Conservation (phyloP, 164 flowering plant genomes). For the Echeveria elegans region DNA sequence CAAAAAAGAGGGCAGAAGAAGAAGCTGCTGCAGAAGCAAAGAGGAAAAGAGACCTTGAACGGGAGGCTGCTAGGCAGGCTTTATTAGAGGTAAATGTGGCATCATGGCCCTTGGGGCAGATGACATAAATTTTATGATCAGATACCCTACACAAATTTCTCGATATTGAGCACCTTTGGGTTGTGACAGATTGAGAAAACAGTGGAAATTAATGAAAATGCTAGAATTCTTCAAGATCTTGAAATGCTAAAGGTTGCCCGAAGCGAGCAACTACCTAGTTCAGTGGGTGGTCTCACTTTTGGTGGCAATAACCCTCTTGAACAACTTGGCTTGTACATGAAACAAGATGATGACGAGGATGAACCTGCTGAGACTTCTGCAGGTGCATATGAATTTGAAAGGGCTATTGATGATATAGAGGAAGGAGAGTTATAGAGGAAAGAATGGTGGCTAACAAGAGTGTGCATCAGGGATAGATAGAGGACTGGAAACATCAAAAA, state of each 20-base stretch:
- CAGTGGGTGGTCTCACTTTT: constrained; percentile 62
- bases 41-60: constrained; percentile 65
- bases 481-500: too few species aligned
- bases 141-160: too few species aligned
- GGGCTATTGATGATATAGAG: constrained; percentile 44
- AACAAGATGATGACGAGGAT: constrained; percentile 74
- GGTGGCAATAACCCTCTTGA: constrained; percentile 70
- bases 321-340: constrained; percentile 83
- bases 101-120: not conserved
- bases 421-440: constrained; percentile 46
- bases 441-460: not conserved
- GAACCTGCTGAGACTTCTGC: constrained; percentile 19
- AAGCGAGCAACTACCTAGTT: constrained; percentile 50
- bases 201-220: constrained; percentile 76
- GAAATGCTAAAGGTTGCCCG: constrained; percentile 65
- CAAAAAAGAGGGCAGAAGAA: constrained; percentile 58
- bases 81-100: constrained; percentile 44
- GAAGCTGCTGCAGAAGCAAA: constrained; percentile 76
- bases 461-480: not conserved
- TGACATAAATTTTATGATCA: not conserved
- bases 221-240: constrained; percentile 60
- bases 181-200: constrained; percentile 75
- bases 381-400: constrained; percentile 14
- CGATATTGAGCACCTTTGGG: not conserved
- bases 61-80: constrained; percentile 86